Base-by-base conservation (phyloP, 192 early-diverging fungal species). In the Rhizoclosmatium sp. region DNA sequence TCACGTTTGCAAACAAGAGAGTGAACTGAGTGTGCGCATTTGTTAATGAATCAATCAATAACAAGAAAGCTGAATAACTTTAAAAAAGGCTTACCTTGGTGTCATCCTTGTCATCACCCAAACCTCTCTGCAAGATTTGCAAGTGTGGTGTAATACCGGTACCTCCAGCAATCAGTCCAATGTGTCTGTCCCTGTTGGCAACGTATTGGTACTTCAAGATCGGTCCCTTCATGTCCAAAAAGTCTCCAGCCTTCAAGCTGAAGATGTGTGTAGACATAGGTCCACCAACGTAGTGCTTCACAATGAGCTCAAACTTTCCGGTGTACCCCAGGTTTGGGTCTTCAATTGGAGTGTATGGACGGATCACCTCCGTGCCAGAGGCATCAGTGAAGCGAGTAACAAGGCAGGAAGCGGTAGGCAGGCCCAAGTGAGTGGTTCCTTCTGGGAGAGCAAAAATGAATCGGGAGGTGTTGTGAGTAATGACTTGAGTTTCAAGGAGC, bases 121-220 rank as follows among this genome's bases (percentile, higher is more conserved):
- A 83, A 23, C 94, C 80, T 39, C 86, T 82, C 49, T 87, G 87
- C 47, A 94, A 88, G 19, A 95, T 66, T 84, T 96, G 95, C 64
- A 92, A 78, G 87, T 93, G 92, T 10, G 94, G 94, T 23, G 95
- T 95, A 65, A 96, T 93, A n/a, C 85, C 83, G 19, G 93, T 92
- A n/a, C 95, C 95, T 56, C 94, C 94, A 23, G 91, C 92, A 76
- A 97, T 86, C 91, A 95, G 86, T 41, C 89, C 92, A 42, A 97
- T 88, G 66, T 92, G 82, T 58, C 88, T 82, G 69, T 85, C 84
- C 78, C 91, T 79, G 84, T 91, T 92, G 39, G 91, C 85, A 73
- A 82, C 80, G 80, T 95, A 94, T 49, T 84, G 80, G 77, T 84
- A 91, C 81, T 93, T 92, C 62, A 83, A 82, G 54, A 92, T 86